Conservation (phyloP, 2,329 filamentous ascomycete species). For the Botrytis tulipae region DNA sequence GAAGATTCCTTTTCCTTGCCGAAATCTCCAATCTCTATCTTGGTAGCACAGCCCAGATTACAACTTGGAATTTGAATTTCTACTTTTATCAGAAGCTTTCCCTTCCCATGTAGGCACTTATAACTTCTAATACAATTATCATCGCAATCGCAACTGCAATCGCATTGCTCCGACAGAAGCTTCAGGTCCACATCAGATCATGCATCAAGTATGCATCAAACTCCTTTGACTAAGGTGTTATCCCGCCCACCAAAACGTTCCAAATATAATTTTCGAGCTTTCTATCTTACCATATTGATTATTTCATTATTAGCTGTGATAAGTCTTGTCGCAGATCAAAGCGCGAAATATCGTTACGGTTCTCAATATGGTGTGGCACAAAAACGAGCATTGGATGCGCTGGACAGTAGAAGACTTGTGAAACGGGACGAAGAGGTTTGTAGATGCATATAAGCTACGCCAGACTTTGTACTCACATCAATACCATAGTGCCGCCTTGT, state of each 20-base stretch:
- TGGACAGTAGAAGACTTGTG: constrained; percentile 31
- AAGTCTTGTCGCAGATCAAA: constrained; percentile 36
- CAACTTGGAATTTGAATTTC: neutral
- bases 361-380: constrained; percentile 33
- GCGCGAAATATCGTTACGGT: constrained; percentile 35
- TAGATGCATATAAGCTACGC: neutral
- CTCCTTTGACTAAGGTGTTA: constrained; percentile 26
- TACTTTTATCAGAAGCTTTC: neutral
- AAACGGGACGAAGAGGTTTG: constrained; percentile 39
- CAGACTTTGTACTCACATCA: constrained; percentile 12
- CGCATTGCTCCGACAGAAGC: neutral
- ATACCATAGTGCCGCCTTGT: constrained; percentile 69
- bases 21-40: neutral
- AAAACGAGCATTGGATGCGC: constrained; percentile 31
- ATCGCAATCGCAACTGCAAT: constrained; percentile 6
- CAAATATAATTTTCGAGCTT: constrained; percentile 37
- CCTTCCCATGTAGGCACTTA: neutral
- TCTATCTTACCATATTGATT: constrained; percentile 37
- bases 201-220: constrained; percentile 32
- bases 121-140: neutral
- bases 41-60: neutral
- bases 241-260: constrained; percentile 21
- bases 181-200: constrained; percentile 24
- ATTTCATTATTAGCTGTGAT: constrained; percentile 36
- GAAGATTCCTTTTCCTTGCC: neutral